phyloP scores from a whole-genome alignment of 805 yeast genomes.

The Nakazawaea ambrosiae region DNA sequence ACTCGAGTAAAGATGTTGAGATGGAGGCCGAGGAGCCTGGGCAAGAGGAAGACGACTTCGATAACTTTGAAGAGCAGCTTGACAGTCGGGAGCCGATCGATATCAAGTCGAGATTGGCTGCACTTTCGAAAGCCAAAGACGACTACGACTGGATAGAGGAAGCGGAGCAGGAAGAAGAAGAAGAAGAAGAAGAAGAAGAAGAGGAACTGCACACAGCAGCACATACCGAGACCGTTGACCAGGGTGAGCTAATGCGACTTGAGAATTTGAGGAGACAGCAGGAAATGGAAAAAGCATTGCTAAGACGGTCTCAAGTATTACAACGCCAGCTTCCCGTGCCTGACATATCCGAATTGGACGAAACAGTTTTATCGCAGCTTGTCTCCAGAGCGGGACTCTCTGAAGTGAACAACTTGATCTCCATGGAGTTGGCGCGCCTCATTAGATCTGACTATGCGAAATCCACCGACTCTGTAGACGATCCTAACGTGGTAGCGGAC shows the following conservation, averaged over 20 bases:
- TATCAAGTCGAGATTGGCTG: constrained; percentile 19
- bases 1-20: no score
- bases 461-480: background rate
- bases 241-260: constrained; percentile 20
- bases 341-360: background rate
- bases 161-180: constrained; percentile 12
- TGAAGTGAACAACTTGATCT: constrained; percentile 14
- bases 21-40: no score
- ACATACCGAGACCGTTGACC: constrained; percentile 14
- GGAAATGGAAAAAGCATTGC: constrained; percentile 13
- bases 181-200: constrained; percentile 12
- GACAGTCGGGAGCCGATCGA: background rate
- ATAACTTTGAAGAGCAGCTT: background rate
- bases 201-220: background rate
- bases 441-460: constrained; percentile 35
- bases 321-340: constrained; percentile 34
- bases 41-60: background rate
- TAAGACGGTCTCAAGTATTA: constrained; percentile 39
- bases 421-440: constrained; percentile 27
- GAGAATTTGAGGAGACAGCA: constrained; percentile 12
- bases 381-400: background rate
- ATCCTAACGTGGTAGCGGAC: constrained; percentile 17
- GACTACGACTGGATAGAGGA: constrained; percentile 9
- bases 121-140: constrained; percentile 31
- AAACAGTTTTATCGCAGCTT: no score